These are phyloP conservation scores for Solanum clarkiae DNA, from an alignment of 257 asterid genomes.

Conservation along the genomic window DNA sequence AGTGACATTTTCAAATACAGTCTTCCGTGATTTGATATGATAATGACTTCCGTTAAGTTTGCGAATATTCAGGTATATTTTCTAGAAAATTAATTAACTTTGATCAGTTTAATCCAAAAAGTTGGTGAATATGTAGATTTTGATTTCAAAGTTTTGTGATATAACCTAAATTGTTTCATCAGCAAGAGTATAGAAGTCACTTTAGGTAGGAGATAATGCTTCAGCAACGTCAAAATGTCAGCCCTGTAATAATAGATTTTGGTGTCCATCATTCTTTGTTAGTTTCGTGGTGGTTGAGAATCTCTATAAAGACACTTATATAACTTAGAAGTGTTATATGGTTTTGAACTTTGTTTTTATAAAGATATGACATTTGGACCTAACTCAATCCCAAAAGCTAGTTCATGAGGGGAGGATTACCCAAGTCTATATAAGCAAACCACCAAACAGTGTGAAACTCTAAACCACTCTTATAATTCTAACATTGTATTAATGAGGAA, in stretches of 20 bases:
- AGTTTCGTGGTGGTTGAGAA: not conserved
- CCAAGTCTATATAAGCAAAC: no score
- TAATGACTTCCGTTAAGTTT: no score
- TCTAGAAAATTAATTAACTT: no score
- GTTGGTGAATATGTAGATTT: not conserved
- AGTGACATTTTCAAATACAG: no score
- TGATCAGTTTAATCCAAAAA: not conserved
- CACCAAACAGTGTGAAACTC: no score
- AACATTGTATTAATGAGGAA: slow-evolving; percentile 40
- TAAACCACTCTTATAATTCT: no score
- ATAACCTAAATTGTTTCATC: not conserved
- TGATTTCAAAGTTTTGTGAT: not conserved
- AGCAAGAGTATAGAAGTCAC: not conserved
- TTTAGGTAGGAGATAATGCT: not conserved
- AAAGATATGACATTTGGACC: no score
- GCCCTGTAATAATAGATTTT: not conserved
- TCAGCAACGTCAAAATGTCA: not conserved
- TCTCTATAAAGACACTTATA: not conserved
- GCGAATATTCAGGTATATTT: no score
- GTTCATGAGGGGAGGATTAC: no score
- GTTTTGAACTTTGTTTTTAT: not conserved
- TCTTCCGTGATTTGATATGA: no score
- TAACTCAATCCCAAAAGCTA: no score
- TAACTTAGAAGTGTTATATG: not conserved
- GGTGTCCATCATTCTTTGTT: not conserved